These are phyloP conservation scores for Verbascum thapsus DNA, from an alignment of 257 asterid genomes.

Conservation along the genomic window DNA sequence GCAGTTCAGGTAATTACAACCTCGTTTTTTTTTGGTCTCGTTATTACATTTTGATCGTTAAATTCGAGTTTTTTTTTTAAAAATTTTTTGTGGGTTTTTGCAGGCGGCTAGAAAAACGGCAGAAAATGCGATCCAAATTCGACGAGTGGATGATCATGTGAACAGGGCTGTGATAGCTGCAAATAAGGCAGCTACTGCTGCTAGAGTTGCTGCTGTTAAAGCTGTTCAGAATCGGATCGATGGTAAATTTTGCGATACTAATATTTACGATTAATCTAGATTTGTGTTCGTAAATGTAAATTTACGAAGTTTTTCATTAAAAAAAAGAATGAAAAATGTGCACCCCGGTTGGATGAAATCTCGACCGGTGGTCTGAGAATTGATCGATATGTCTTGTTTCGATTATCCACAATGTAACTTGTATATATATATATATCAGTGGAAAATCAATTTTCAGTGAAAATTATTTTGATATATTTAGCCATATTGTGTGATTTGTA, in stretches of 20 bases:
- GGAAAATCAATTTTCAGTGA: conserved; percentile 36
- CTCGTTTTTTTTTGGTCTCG: too few species aligned
- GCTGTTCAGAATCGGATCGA: conserved; percentile 64
- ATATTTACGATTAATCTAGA: conserved; percentile 22
- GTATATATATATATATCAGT: conserved; percentile 55
- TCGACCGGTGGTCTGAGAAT: too few species aligned
- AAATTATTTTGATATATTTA: too few species aligned
- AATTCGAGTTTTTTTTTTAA: too few species aligned
- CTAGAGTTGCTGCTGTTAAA: conserved; percentile 71
- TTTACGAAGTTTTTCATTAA: conserved; percentile 32
- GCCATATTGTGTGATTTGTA: conserved; percentile 40
- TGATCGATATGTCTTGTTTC: too few species aligned
- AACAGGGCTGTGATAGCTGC: conserved; percentile 62
- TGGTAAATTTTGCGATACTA: conserved; percentile 50
- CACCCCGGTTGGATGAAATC: too few species aligned
- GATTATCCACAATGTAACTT: conserved; percentile 44
- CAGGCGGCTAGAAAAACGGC: conserved; percentile 65
- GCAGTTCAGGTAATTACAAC: conserved; percentile 58
- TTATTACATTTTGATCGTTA: too few species aligned
- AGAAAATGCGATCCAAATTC: conserved; percentile 41
- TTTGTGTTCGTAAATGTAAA: conserved; percentile 43
- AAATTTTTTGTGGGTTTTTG: too few species aligned
- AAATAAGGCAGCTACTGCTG: conserved; percentile 64
- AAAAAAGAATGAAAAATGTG: too few species aligned
- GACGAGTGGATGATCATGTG: conserved; percentile 53